A percentile compares a stretch with the other conserved stretches of the same genome.
These are phyloP conservation scores for Eimeria mitis DNA, from an alignment of 169 alveolate species.

Conservation along the genomic window DNA sequence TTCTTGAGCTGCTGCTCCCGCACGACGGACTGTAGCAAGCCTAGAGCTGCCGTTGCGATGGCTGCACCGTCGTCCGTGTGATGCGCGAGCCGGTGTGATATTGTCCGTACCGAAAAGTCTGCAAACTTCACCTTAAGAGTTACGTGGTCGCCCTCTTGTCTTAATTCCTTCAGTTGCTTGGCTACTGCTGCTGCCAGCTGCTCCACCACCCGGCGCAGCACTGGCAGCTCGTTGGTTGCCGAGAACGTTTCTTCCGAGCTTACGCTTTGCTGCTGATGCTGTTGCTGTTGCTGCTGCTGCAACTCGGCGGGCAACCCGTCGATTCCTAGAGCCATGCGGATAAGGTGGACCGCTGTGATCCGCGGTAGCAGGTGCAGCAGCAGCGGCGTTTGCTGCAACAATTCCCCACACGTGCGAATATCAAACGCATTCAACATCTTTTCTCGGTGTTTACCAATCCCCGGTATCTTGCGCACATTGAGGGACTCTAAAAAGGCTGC, in stretches of 20 bases:
- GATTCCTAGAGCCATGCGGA: constrained; percentile 60
- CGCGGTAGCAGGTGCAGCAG: constrained; percentile 66
- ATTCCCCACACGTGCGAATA: constrained; percentile 62
- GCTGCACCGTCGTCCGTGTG: constrained; percentile 49
- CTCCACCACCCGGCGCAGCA: constrained; percentile 57
- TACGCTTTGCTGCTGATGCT: constrained; percentile 61
- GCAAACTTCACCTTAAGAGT: constrained; percentile 53
- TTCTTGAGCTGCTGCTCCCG: constrained; percentile 61
- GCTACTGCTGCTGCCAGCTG: constrained; percentile 64
- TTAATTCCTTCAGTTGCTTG: constrained; percentile 44
- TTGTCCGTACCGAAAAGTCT: constrained; percentile 56
- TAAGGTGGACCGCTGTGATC: constrained; percentile 53
- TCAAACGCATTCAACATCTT: constrained; percentile 58
- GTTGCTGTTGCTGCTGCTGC: constrained; percentile 63
- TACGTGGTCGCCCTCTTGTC: constrained; percentile 49
- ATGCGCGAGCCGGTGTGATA: constrained; percentile 49
- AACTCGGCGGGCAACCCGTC: constrained; percentile 76
- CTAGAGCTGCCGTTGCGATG: constrained; percentile 62
- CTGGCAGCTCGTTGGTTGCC: constrained; percentile 56
- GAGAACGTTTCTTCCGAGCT: constrained; percentile 67
- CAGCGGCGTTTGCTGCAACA: constrained; percentile 63
- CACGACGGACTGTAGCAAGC: constrained; percentile 58
- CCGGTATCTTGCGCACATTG: constrained; percentile 75
- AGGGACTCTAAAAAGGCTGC: constrained; percentile 40
- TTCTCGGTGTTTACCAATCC: constrained; percentile 78